Percentiles rank a stretch among this genome's conserved stretches.
These are phyloP conservation scores for Raffaelea ambrosiae DNA, from an alignment of 2,329 filamentous ascomycete species.

Conservation along the genomic window DNA sequence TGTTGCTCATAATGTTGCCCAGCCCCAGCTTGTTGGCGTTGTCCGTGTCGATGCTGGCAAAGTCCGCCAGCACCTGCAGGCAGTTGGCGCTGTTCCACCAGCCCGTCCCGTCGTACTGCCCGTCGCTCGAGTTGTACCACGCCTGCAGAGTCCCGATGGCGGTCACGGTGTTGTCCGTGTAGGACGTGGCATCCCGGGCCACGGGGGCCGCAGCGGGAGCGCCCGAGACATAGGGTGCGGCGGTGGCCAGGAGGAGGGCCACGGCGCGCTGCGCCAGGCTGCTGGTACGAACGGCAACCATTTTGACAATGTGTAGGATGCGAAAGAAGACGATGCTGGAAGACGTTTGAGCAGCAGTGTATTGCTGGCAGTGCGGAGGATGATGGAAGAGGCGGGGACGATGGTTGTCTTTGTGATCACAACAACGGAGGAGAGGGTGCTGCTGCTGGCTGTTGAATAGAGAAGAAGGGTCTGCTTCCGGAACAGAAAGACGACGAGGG, in stretches of 20 bases:
- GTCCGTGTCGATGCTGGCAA: constrained; percentile 25
- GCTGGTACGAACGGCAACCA: not conserved
- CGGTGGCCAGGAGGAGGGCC: not conserved
- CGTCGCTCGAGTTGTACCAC: constrained; percentile 53
- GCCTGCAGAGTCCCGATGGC: constrained; percentile 39
- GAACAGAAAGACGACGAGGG: too few relatives aligned
- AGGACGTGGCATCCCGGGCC: constrained; percentile 11
- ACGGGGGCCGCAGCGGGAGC: not conserved
- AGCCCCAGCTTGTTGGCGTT: constrained; percentile 29
- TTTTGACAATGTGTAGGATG: not conserved
- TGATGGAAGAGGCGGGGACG: too few relatives aligned
- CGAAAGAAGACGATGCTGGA: not conserved
- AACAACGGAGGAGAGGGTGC: too few relatives aligned
- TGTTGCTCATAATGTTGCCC: constrained; percentile 32
- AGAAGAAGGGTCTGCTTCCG: too few relatives aligned
- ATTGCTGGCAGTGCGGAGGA: too few relatives aligned
- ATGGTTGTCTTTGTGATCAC: too few relatives aligned
- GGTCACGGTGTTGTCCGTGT: constrained; percentile 22
- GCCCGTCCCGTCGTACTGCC: constrained; percentile 54
- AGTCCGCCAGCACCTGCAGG: constrained; percentile 54
- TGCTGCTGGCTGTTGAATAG: too few relatives aligned
- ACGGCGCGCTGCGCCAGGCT: not conserved
- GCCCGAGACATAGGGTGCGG: not conserved
- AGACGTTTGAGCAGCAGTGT: not conserved
- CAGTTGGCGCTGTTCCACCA: constrained; percentile 71